Conservation (phyloP, 2,329 filamentous ascomycete species). For the Annulohypoxylon truncatum region DNA sequence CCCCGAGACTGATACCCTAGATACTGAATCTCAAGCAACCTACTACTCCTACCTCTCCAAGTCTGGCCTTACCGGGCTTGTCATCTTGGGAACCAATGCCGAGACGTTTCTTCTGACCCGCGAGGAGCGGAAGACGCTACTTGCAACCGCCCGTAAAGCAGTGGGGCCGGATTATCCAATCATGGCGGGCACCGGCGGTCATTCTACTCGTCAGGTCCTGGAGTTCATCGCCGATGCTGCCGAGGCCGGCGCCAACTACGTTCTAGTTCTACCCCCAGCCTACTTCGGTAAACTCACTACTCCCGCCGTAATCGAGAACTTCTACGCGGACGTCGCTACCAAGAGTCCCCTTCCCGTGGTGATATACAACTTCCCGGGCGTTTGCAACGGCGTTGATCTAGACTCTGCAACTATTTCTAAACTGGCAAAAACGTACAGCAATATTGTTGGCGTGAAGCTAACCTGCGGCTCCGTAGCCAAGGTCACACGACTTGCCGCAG, state of each 20-base stretch:
- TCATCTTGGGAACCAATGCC: slow-evolving; percentile 52
- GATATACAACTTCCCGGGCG: slow-evolving; percentile 76
- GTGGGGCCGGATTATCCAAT: slow-evolving; percentile 66
- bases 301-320: slow-evolving; percentile 66
- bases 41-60: slow-evolving; percentile 63
- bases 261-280: slow-evolving; percentile 69
- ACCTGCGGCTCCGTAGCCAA: slow-evolving; percentile 73
- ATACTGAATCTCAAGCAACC: slow-evolving; percentile 58
- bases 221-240: slow-evolving; percentile 69
- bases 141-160: slow-evolving; percentile 65
- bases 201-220: slow-evolving; percentile 72
- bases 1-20: slow-evolving; percentile 59
- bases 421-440: slow-evolving; percentile 61
- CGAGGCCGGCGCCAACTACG: slow-evolving; percentile 70
- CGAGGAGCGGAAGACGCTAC: slow-evolving; percentile 68
- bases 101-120: slow-evolving; percentile 63
- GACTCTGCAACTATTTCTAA: slow-evolving; percentile 70
- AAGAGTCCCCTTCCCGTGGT: slow-evolving; percentile 67
- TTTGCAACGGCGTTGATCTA: slow-evolving; percentile 75
- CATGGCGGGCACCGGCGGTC: slow-evolving; percentile 72
- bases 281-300: slow-evolving; percentile 74
- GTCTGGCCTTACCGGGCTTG: slow-evolving; percentile 49
- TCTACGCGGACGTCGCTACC: slow-evolving; percentile 68
- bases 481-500: slow-evolving; percentile 65
- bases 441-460: slow-evolving; percentile 73